Base-by-base conservation (phyloP, 495 filamentous ascomycete species). In the Tuber calosporum region DNA sequence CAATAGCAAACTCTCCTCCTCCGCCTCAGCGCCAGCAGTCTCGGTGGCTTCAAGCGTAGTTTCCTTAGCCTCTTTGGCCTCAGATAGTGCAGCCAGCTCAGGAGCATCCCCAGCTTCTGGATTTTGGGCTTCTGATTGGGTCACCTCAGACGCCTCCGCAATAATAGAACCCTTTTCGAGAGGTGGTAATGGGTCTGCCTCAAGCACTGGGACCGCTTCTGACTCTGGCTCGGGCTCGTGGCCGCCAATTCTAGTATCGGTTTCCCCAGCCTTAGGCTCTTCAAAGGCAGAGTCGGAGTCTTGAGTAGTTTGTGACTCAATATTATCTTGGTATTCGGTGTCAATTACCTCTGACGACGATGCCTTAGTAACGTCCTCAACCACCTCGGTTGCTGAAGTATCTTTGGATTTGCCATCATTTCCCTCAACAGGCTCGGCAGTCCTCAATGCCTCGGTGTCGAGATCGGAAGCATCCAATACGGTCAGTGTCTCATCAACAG, bases 351-450 rank as follows among this genome's bases (percentile, higher is more conserved):
- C 76, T 69, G 22, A 72, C 41, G 42, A 62, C 38, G 39, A 67
- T 43, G 69, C 17, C 34, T 70, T 72, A 36, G 41, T 34, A 45
- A 68, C 67, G 38, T 9, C 26, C 45, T 68, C 58, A 30, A 58
- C 40, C 22, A 77, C 75, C 36, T 78, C 80, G 9, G 48, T 8
- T 19, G 15, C 43, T 36, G 45, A 34, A 30, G 53, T 38, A 58
- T 34, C 73, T 73, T 19, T 43, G 41, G 43, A n/a, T 9, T 71
- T 70, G 40, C 66, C 68, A 20, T 34, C 58, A 38, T 69, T n/a
- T 15, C 37, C 84, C 40, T 79, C 83, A n/a, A 83, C 82, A 40
- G 84, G 79, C 74, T 88, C 86, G 0, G 82, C 86, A 36, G 86
- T 72, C 41, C 43, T 42, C 40, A 88, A 43, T 30, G 86, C 70